These are phyloP conservation scores for Wakefieldia striispora DNA, from an alignment of 768 basidiomycete genomes.

Conservation along the genomic window DNA sequence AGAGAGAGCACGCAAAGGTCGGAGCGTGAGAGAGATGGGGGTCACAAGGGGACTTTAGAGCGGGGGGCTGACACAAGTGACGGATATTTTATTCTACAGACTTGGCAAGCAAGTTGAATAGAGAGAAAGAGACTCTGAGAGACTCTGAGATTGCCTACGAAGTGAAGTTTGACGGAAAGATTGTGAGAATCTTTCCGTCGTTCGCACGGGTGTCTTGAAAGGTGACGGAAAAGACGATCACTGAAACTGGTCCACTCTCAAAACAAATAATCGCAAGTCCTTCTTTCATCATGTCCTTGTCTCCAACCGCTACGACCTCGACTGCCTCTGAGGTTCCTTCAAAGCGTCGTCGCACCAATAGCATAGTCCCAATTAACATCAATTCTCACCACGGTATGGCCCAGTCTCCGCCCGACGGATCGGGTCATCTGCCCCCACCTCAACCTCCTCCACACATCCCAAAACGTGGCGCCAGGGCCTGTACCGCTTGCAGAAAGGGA, in stretches of 20 bases:
- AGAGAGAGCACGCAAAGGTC: too few species aligned
- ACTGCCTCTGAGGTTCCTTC: slow-evolving; percentile 53
- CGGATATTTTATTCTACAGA: too few species aligned
- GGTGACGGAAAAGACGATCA: slow-evolving; percentile 13
- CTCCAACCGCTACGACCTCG: slow-evolving; percentile 56
- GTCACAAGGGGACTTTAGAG: too few species aligned
- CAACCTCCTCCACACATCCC: slow-evolving; percentile 63
- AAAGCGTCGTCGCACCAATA: slow-evolving; percentile 57
- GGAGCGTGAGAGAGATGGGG: too few species aligned
- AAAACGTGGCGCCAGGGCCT: slow-evolving; percentile 86
- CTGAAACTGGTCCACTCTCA: too few species aligned
- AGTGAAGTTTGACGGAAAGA: background rate
- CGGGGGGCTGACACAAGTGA: too few species aligned
- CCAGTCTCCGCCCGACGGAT: slow-evolving; percentile 37
- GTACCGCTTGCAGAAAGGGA: slow-evolving; percentile 85
- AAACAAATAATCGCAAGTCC: slow-evolving; percentile 1
- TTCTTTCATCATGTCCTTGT: slow-evolving; percentile 56
- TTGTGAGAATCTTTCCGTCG: slow-evolving; percentile 1
- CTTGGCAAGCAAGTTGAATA: too few species aligned
- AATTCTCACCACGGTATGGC: slow-evolving; percentile 24
- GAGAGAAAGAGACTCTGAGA: too few species aligned
- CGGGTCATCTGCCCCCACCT: slow-evolving; percentile 22
- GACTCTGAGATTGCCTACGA: background rate
- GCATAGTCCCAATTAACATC: slow-evolving; percentile 16
- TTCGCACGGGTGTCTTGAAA: slow-evolving; percentile 14